Evolutionary conservation across 805 yeast genomes (phyloP).

Genomic region (Torulaspora franciscae): DNA sequence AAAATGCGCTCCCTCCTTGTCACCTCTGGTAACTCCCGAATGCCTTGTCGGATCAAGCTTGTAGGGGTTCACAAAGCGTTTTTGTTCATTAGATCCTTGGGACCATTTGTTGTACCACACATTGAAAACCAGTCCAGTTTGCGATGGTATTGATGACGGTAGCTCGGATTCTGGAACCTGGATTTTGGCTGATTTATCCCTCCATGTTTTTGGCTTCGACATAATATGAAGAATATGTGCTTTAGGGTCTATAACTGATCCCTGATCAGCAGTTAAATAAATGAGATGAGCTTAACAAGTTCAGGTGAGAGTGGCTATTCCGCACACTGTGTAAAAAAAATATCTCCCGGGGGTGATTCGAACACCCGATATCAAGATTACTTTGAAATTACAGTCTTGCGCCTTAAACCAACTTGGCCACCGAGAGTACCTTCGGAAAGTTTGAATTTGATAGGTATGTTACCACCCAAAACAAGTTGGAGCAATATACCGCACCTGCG

Average conservation of each 20-base stretch:
- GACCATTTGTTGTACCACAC: conserved; percentile 91
- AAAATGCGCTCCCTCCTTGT: conserved; percentile 42
- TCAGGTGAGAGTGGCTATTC: too few species aligned
- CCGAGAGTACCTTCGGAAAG: conserved; percentile 22
- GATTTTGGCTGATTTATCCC: conserved; percentile 55
- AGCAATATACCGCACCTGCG: too few species aligned
- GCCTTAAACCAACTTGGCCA: conserved; percentile 38
- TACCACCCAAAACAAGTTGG: too few species aligned
- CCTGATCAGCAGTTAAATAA: neutral
- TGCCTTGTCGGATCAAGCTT: conserved; percentile 58
- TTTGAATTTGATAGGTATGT: neutral
- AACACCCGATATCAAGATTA: conserved; percentile 48
- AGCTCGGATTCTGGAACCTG: conserved; percentile 63
- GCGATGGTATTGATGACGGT: conserved; percentile 61
- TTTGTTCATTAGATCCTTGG: conserved; percentile 39
- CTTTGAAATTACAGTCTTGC: conserved; percentile 37
- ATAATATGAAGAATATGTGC: neutral
- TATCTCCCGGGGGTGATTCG: conserved; percentile 49
- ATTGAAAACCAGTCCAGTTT: conserved; percentile 74
- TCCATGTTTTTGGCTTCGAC: conserved; percentile 19
- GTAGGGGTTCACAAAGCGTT: conserved; percentile 49
- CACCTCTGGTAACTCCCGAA: conserved; percentile 72
- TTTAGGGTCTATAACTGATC: neutral
- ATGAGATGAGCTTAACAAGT: neutral
- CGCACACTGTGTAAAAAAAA: conserved; percentile 11